Evolutionary conservation across 805 yeast genomes (phyloP), one percentile per base, ranked within the genome.

Genomic region (Candida pseudoglaebosa): DNA sequence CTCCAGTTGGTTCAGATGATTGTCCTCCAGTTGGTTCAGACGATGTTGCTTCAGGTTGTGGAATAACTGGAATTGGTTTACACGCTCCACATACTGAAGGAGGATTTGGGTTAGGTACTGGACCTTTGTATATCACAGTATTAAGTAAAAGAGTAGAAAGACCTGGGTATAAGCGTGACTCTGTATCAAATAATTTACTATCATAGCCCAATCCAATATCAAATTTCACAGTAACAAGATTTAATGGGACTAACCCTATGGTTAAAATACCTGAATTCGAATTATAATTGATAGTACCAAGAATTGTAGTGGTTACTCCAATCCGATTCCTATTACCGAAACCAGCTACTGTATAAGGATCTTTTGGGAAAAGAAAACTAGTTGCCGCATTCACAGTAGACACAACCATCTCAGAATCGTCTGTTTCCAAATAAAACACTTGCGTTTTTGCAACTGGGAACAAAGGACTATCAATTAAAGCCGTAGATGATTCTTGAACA

Each of bases 241-340:
- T 15, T 8, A 19, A 12, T 10, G 15, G n/a, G 14, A 20, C 34
- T 6, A 17, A 12, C 16, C 31, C 14, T 13, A 37, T 15, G 12
- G 39, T 36, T 22, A 36, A 36, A 8, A 36, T 12, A 5, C 39
- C 39, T 9, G 29, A 20, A 30, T 4, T 18, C 17, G 34, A 12
- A 24, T 22, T 15, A 18, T 37, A 37, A 21, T 14, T 14, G 36
- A 24, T 44, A 5, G 47, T 38, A n/a, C n/a, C n/a, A 3, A 17
- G 24, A 30, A 50, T 44, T 38, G 47, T 36, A 16, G 43, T 42
- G 45, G 47, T 46, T 33, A 54, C 38, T 17, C 59, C 62, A 43
- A 57, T 53, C 14, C 44, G 38, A 39, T 57, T 57, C n/a, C 58
- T 58, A 36, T 47, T 46, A 39, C 63, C 63, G 43, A 47, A 58